These are phyloP conservation scores for Chloris gayana DNA, from an alignment of 176 grass and related monocot species.

Conservation along the genomic window DNA sequence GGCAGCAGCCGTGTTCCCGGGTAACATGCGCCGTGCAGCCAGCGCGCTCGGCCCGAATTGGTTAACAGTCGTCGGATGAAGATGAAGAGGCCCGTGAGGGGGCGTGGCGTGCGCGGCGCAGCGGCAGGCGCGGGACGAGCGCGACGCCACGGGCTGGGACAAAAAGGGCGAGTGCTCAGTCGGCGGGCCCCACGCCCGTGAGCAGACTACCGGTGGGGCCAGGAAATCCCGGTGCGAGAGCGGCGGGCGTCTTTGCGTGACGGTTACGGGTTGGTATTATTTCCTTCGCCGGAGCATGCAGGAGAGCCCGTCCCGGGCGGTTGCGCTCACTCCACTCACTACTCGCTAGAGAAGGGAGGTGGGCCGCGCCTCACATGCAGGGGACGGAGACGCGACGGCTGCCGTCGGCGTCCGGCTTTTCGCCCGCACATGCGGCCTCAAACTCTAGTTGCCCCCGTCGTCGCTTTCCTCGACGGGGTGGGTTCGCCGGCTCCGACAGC, in stretches of 20 bases:
- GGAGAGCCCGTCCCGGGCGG: background rate
- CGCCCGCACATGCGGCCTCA: conserved; percentile 20
- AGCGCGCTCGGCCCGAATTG: too few species aligned
- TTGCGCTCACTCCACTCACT: background rate
- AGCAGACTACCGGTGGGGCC: background rate
- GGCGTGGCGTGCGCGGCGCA: background rate
- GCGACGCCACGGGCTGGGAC: background rate
- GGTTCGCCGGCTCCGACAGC: background rate
- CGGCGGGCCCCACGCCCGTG: background rate
- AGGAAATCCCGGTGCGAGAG: background rate
- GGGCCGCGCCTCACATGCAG: conserved; percentile 8
- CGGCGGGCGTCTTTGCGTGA: conserved; percentile 22
- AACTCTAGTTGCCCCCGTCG: background rate
- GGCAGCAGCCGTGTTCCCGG: background rate
- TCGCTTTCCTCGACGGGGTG: background rate
- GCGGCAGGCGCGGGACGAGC: background rate
- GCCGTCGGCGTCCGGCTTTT: conserved; percentile 28
- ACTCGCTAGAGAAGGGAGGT: too few species aligned
- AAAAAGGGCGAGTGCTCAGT: background rate
- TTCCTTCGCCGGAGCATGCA: background rate
- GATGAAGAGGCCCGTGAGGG: background rate
- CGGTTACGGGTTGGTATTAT: background rate
- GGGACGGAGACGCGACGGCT: background rate
- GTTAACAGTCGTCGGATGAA: too few species aligned
- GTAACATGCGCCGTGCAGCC: background rate